phyloP scores from a whole-genome alignment of 208 protist genomes.

The Leishmania martiniquensis region DNA sequence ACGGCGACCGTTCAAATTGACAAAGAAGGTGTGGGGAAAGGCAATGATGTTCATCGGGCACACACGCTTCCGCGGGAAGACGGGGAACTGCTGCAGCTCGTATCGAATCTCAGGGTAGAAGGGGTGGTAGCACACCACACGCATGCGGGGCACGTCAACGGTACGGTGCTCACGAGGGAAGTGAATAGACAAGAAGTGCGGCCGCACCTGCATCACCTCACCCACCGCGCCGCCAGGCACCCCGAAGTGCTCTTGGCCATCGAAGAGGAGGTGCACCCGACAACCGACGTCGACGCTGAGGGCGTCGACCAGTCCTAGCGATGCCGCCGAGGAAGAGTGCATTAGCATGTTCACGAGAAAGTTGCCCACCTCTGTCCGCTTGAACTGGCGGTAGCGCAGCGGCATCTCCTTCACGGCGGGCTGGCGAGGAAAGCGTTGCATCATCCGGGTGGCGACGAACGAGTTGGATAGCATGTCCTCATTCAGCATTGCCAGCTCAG shows the following conservation, averaged over 20 bases:
- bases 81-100: constrained; percentile 83
- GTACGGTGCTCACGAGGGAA: constrained; percentile 79
- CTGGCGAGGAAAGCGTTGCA: constrained; percentile 79
- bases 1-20: constrained; percentile 78
- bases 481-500: constrained; percentile 25
- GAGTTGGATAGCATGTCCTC: constrained; percentile 75
- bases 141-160: constrained; percentile 79
- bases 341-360: constrained; percentile 81
- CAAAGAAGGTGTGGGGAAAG: constrained; percentile 57
- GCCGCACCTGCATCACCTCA: constrained; percentile 75
- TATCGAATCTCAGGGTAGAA: constrained; percentile 78
- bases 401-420: constrained; percentile 63
- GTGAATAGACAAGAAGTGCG: constrained; percentile 81
- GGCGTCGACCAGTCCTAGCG: constrained; percentile 67
- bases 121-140: constrained; percentile 69
- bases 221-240: constrained; percentile 80
- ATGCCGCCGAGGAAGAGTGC: constrained; percentile 50
- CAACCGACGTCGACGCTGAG: constrained; percentile 78
- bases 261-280: constrained; percentile 73
- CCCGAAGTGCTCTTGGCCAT: constrained; percentile 53
- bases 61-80: constrained; percentile 76
- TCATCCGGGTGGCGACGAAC: constrained; percentile 58
- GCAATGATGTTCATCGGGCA: constrained; percentile 64
- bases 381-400: constrained; percentile 56
- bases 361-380: constrained; percentile 79